Base-by-base conservation (phyloP, 495 filamentous ascomycete genomes). In the Penicillium turbatum region DNA sequence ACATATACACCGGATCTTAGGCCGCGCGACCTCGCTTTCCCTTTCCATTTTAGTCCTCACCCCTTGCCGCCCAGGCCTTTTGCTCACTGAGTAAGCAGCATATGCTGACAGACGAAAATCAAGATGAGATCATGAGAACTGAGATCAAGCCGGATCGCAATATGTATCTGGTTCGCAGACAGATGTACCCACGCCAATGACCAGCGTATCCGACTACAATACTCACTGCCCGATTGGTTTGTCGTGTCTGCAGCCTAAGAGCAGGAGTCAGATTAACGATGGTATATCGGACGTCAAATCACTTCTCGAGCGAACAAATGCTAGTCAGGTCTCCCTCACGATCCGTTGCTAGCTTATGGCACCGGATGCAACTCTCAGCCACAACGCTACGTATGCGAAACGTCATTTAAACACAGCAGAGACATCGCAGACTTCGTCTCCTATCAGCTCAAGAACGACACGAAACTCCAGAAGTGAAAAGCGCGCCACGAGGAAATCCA, bases 401-500 rank as follows among this genome's bases (percentile, higher is more conserved):
- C 37, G 41, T 21, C 62, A 70, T 48, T 34, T 42, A 19, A 37
- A 44, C 0, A 69, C 68, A 2, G 71, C 19, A 43, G 41, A 37
- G 71, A 74, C 24, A 73, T 74, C 9, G 16, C 16, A 24, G 48
- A 60, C 32, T 72, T 65, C 39, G 57, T 73, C 48, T 56, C 55
- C 8, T 54, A 60, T 50, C 53, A 63, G 32, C 61, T 74, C 8
- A n/a, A 41, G 1, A 57, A 57, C 11, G 62, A 72, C 52, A 3
- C 15, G 12, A 62, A 59, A 31, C 44, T 73, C 7, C 57, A 51
- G 44, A 67, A 52, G 36, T 73, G 66, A 66, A 42, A 55, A 46
- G 26, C 10, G 19, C 52, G 61, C 13, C 62, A 67, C 19, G 48
- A 57, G 9, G 61, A 67, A 30, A 72, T 72, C 13, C 34, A 70